Conservation (phyloP, 208 protist genomes). For the Leishmania braziliensis region DNA sequence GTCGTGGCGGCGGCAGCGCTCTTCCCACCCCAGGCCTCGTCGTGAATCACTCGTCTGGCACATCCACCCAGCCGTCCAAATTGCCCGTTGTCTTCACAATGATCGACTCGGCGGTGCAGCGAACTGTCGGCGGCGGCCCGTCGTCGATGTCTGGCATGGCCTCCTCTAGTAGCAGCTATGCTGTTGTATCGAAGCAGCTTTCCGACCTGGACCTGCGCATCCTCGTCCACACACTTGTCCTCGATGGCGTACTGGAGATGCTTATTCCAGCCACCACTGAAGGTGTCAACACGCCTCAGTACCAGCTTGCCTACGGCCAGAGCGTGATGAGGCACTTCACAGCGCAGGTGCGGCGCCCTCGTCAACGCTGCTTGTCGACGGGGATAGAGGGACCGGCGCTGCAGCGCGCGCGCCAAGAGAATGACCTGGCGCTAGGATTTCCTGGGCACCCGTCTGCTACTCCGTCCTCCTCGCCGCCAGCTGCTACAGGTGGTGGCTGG, state of each 20-base stretch:
- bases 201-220: conserved; percentile 55
- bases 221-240: conserved; percentile 64
- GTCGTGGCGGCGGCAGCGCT: background rate
- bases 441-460: background rate
- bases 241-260: conserved; percentile 79
- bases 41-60: background rate
- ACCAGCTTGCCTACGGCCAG: conserved; percentile 51
- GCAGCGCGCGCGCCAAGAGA: conserved; percentile 11
- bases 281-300: conserved; percentile 37
- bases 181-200: conserved; percentile 26
- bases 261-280: conserved; percentile 16
- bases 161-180: background rate
- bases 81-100: conserved; percentile 17
- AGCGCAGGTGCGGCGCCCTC: conserved; percentile 13
- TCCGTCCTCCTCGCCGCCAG: background rate
- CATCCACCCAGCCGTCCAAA: background rate
- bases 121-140: background rate
- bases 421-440: background rate
- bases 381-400: background rate
- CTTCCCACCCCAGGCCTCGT: background rate
- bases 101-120: conserved; percentile 18
- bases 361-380: background rate
- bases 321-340: conserved; percentile 84
- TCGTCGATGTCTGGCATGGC: background rate
- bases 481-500: background rate